These are phyloP conservation scores for Capsicum pubescens DNA, from an alignment of 257 asterid genomes.

Conservation along the genomic window DNA sequence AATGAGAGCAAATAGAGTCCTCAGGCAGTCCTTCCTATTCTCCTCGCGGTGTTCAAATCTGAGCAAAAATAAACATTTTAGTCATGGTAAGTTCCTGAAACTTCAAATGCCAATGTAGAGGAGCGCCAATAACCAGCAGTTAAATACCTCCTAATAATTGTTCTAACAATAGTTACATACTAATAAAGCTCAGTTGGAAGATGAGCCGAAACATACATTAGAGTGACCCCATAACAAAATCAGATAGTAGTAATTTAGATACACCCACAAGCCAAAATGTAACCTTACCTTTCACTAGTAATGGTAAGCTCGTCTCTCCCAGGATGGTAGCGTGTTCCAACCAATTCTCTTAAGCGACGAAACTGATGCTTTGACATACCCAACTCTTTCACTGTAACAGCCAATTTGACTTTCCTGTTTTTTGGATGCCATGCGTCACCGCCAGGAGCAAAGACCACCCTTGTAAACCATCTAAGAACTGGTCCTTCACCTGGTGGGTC, in stretches of 20 bases:
- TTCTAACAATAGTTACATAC: background rate
- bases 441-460: conserved; percentile 84
- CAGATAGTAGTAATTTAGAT: background rate
- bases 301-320: conserved; percentile 95
- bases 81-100: background rate
- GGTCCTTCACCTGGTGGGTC: conserved; percentile 95
- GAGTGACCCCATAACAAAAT: background rate
- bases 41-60: conserved; percentile 96
- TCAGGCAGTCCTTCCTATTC: conserved; percentile 91
- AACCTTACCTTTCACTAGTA: conserved; percentile 81
- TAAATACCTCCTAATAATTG: background rate
- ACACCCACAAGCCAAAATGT: background rate
- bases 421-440: conserved; percentile 98
- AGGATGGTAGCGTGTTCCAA: conserved; percentile 78
- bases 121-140: background rate
- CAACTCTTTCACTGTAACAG: conserved; percentile 84
- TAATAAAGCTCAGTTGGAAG: conserved; percentile 8
- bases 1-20: conserved; percentile 73
- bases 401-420: conserved; percentile 76
- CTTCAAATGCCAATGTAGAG: background rate
- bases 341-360: conserved; percentile 79
- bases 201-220: background rate
- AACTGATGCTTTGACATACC: conserved; percentile 81
- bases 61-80: conserved; percentile 11
- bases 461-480: conserved; percentile 84